A percentile compares a stretch with the other conserved stretches of the same genome.
These are phyloP conservation scores for Aspergillus quadricinctus DNA, from an alignment of 2,329 filamentous ascomycete species.

Conservation along the genomic window DNA sequence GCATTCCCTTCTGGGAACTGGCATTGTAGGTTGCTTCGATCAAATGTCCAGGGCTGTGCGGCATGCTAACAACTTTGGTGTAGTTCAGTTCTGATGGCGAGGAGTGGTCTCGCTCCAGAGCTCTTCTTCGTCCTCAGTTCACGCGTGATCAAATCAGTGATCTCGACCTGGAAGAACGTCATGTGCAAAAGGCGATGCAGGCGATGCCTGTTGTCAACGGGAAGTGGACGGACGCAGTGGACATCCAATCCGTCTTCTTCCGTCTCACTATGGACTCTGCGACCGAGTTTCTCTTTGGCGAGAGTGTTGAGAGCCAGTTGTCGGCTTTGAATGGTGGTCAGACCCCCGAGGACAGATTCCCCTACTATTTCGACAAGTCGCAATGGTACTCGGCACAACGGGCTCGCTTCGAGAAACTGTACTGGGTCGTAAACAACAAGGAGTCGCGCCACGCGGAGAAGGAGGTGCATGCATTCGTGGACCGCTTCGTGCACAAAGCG, in stretches of 20 bases:
- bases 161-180: slow-evolving; percentile 73
- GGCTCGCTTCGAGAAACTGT: slow-evolving; percentile 17
- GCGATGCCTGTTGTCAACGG: slow-evolving; percentile 58
- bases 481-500: slow-evolving; percentile 14
- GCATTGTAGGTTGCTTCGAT: slow-evolving; percentile 39
- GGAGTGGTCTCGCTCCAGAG: slow-evolving; percentile 73
- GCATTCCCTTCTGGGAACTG: slow-evolving; percentile 33
- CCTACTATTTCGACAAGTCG: slow-evolving; percentile 31
- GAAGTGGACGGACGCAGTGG: slow-evolving; percentile 50
- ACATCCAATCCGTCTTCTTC: slow-evolving; percentile 76
- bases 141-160: slow-evolving; percentile 79
- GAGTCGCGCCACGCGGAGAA: slow-evolving; percentile 10
- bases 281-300: slow-evolving; percentile 80
- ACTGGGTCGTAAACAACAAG: slow-evolving; percentile 19
- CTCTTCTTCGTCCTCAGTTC: slow-evolving; percentile 81
- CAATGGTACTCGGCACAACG: slow-evolving; percentile 28
- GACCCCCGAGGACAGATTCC: slow-evolving; percentile 47
- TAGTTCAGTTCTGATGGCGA: slow-evolving; percentile 66
- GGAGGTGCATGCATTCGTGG: slow-evolving; percentile 18
- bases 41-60: background rate
- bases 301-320: slow-evolving; percentile 59
- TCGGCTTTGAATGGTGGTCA: slow-evolving; percentile 38
- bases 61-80: slow-evolving; percentile 4
- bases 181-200: slow-evolving; percentile 68
- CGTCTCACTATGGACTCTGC: slow-evolving; percentile 79